Evolutionary conservation across 768 basidiomycete genomes (phyloP), one percentile per base, ranked within the genome.

Genomic region (Mycena belliarum): DNA sequence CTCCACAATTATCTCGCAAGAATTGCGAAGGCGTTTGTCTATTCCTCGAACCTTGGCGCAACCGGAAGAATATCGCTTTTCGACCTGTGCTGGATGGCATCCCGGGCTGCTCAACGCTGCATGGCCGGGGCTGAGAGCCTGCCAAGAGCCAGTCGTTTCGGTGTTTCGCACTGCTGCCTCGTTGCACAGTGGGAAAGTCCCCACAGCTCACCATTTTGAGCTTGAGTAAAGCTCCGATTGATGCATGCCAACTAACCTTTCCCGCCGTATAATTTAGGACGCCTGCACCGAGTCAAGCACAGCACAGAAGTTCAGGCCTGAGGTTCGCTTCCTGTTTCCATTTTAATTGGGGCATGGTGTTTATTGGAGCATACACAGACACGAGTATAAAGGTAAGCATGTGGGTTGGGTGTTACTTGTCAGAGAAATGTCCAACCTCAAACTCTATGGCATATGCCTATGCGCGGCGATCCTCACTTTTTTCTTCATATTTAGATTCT

Each of bases 391-490:
- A 44, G 59, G 44, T 32, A 49, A 7, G 18, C 51, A 52, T 51
- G 49, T 52, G 49, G 49, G 58, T 32, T 9, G 51, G 15, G 42
- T 37, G 29, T 28, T 50, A 14, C 51, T 28, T 23, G 52, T 58
- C 61, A 63, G 52, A 56, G 49, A 55, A 47, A 60, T 60, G 49
- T 33, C 51, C 54, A 16, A 24, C 58, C 29, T 60, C 50, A 50
- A 60, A 26, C 3, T 60, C 33, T 60, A 59, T 57, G 57, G 58
- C n/a, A 57, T 60, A 49, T 63, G 62, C 41, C 3, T 38, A 56
- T 38, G 35, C 58, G 47, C 35, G 45, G 12, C 49, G 11, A 53
- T 60, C 63, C 47, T 60, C 6, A 28, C 23, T 32, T 20, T 53
- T 29, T 23, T 55, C 33, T 53, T 60, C 16, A 46, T 50, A 40